Base-by-base conservation (phyloP, 192 early-diverging fungal species). In the Dispira simplex region DNA sequence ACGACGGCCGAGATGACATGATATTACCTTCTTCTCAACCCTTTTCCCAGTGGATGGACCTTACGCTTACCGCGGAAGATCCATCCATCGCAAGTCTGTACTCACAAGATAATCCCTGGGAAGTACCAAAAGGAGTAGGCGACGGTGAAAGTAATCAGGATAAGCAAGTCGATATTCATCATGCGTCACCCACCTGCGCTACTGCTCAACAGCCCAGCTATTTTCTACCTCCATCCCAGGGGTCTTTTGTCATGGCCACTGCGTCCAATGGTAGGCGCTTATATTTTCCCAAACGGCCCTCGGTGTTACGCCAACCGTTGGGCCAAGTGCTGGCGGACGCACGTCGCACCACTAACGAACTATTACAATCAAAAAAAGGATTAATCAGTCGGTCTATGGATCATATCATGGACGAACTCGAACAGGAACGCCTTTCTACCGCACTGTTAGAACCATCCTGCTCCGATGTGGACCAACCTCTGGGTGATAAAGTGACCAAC, bases 231-330 rank as follows among this genome's bases (percentile, higher is more conserved):
- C 46, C 53, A 11, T 12, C 64, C 56, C 11, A 25, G 18, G 52
- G 64, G 13, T 11, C 44, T 12, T 64, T 65, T 57, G 45, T 66
- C 39, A 47, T 48, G 52, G 68, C 59, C 11, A 46, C 46, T 3
- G 39, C 65, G 12, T 21, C 27, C 14, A 26, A 63, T 23, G 75
- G 75, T 39, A 45, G 16, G 27, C 46, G 46, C 10, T 65, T 77
- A 3, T 77, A 71, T 62, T 73, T 77, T 43, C 75, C 75, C 23
- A 57, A 66, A 32, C 4, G 48, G 47, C 56, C 56, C 6, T n/a
- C n/a, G 0, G 43, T 49, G 25, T 54, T 58, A 11, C n/a, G 16
- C 16, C 26, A 13, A 1, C 14, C 43, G 16, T 6, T 11, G 20
- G 39, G 59, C 43, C 44, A 46, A 45, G 46, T 5, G 12, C 39